Evolutionary conservation across 1,284 basidiomycete species (phyloP), one percentile per base, ranked within the genome.

Genomic region (Trichosporon faecale): DNA sequence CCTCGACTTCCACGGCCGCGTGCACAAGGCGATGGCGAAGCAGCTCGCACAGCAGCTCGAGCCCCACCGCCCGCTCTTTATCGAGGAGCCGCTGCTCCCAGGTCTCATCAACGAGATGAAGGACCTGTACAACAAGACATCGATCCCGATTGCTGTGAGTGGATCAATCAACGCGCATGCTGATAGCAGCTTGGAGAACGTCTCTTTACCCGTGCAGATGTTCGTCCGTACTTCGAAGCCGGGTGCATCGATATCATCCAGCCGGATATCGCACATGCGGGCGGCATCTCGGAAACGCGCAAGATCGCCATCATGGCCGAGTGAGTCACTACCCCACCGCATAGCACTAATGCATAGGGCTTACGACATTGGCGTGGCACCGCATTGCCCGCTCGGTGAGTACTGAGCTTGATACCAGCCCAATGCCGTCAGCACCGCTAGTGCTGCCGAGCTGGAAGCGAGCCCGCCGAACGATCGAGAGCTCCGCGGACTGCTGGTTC

Each of bases 11-110:
- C 85, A 86, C 75, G 85, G 85, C 33, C 82, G 81, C 44, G 84
- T 91, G 27, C 90, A 91, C 80, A 90, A 90, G 75, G 86, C 88
- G 7, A 90, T 91, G 87, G 90, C 90, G n/a, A 91, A 89, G 78
- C 91, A 91, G 78, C 86, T 92, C 12, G 90, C 89, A 3, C 87
- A 86, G 70, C 81, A 88, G 2, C 85, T 92, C 4, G 90, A 91
- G 73, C 88, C 88, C 7, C 85, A 89, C 67, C 85, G 86, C 35
- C 89, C 90, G 0, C 80, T 92, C 21, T 92, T 92, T 80, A 91
- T 91, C 75, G 90, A 92, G 85, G 91, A 91, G 76, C 89, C 90
- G 0, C 88, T 92, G 49, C 88, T 91, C 1, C 84, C 85, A 3
- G 84, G 83, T 7, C 81, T 84, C 66, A 80, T 84, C 64, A 80